phyloP scores from a whole-genome alignment of 495 filamentous ascomycete genomes.

The Aspergillus cristatus region DNA sequence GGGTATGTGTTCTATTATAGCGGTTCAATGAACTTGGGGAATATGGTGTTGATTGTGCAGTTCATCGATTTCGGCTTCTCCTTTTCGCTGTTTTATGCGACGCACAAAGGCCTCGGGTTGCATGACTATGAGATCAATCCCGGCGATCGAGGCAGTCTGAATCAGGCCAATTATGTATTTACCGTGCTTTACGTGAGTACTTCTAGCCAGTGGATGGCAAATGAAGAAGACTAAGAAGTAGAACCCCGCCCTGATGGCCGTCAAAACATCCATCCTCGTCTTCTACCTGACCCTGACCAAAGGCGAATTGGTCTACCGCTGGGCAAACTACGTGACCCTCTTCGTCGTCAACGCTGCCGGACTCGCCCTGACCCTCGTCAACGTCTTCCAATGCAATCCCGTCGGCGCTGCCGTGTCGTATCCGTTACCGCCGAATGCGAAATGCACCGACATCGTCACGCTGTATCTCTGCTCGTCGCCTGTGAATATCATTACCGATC shows the following conservation, averaged over 20 bases:
- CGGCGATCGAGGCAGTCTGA: slow-evolving; percentile 38
- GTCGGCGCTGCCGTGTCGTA: slow-evolving; percentile 51
- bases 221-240: slow-evolving; percentile 18
- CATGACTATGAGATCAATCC: slow-evolving; percentile 55
- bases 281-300: slow-evolving; percentile 78
- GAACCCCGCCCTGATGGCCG: slow-evolving; percentile 70
- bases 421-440: slow-evolving; percentile 28
- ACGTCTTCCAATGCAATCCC: slow-evolving; percentile 84
- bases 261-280: slow-evolving; percentile 85
- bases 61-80: slow-evolving; percentile 66
- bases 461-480: slow-evolving; percentile 78
- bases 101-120: slow-evolving; percentile 62
- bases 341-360: slow-evolving; percentile 70
- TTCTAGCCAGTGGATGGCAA: background rate
- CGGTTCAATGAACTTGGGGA: too few relatives aligned
- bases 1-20: slow-evolving; percentile 43
- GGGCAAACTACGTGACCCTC: slow-evolving; percentile 61
- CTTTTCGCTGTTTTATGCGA: slow-evolving; percentile 66
- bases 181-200: slow-evolving; percentile 70
- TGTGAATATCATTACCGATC: slow-evolving; percentile 77
- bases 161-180: slow-evolving; percentile 68
- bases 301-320: slow-evolving; percentile 61
- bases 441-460: slow-evolving; percentile 67
- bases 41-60: slow-evolving; percentile 23
- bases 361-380: slow-evolving; percentile 69